A percentile compares a stretch with the other conserved stretches of the same genome.
Conservation (phyloP, 306 rosid genomes). For the Hippophae gyantsensis region DNA sequence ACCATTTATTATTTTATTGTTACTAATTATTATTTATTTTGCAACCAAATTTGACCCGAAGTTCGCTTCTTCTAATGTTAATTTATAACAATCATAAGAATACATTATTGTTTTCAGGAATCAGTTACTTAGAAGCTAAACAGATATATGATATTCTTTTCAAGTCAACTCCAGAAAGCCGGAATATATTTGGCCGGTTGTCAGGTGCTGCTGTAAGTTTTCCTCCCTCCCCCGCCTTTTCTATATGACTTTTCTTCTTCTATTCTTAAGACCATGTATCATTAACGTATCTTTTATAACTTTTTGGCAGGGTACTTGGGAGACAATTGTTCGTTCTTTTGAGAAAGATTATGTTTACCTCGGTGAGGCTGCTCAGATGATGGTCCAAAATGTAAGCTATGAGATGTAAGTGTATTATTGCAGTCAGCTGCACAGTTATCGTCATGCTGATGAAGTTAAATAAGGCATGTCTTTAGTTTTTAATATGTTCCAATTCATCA, state of each 20-base stretch:
- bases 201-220: conserved; percentile 75
- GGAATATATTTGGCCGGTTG: conserved; percentile 84
- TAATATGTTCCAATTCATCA: conserved; percentile 4
- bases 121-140: conserved; percentile 77
- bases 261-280: neutral
- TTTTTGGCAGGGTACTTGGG: conserved; percentile 75
- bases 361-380: conserved; percentile 87
- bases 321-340: conserved; percentile 52
- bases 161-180: conserved; percentile 68
- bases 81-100: neutral
- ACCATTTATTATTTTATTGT: too few species aligned
- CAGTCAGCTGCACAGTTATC: conserved; percentile 2
- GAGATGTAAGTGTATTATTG: conserved; percentile 58
- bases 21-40: too few species aligned
- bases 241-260: too few species aligned
- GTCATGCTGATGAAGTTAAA: neutral
- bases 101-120: conserved; percentile 39
- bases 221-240: conserved; percentile 8
- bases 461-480: neutral
- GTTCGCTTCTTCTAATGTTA: too few species aligned
- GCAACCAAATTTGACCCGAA: too few species aligned
- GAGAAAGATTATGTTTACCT: conserved; percentile 88
- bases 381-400: conserved; percentile 80
- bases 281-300: neutral
- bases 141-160: conserved; percentile 56